Conservation (phyloP, 306 rosid species). For the Quillaja saponaria region DNA sequence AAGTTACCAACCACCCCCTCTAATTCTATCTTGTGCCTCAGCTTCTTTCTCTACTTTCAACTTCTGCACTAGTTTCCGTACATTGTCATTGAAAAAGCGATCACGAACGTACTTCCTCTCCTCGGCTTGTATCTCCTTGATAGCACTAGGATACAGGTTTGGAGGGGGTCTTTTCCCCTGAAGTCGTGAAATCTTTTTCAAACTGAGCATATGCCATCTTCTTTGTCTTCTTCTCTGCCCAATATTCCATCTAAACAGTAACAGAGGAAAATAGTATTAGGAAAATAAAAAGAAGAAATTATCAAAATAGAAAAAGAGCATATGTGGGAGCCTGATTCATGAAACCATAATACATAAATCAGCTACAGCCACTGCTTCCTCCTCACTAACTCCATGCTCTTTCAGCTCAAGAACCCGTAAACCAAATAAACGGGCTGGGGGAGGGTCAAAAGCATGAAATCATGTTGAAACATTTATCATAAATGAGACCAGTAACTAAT, state of each 20-base stretch:
- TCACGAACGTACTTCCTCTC: slow-evolving; percentile 72
- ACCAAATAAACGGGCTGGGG: slow-evolving; percentile 77
- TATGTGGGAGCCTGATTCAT: not conserved
- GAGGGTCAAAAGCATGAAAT: slow-evolving; percentile 62
- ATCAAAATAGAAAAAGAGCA: slow-evolving; percentile 6
- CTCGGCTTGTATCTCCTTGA: slow-evolving; percentile 73
- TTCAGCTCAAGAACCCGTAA: slow-evolving; percentile 71
- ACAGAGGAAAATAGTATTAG: slow-evolving; percentile 25
- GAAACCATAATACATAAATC: slow-evolving; percentile 49
- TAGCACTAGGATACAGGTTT: slow-evolving; percentile 75
- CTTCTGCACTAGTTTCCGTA: slow-evolving; percentile 50
- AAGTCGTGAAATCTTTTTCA: slow-evolving; percentile 71
- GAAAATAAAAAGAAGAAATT: slow-evolving; percentile 4
- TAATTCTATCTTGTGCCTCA: slow-evolving; percentile 39
- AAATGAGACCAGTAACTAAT: slow-evolving; percentile 2
- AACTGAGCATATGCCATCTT: slow-evolving; percentile 67
- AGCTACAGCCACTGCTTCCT: slow-evolving; percentile 77
- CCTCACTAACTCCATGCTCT: slow-evolving; percentile 73
- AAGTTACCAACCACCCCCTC: slow-evolving; percentile 35
- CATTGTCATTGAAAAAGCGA: slow-evolving; percentile 69
- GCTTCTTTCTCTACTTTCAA: too few relatives aligned
- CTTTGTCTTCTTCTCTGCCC: slow-evolving; percentile 62
- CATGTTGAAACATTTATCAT: slow-evolving; percentile 52
- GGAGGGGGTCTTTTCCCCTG: slow-evolving; percentile 83
- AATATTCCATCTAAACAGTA: slow-evolving; percentile 70